Conservation (phyloP, 352 stramenopile species). For the Phytophthora brassicae region DNA sequence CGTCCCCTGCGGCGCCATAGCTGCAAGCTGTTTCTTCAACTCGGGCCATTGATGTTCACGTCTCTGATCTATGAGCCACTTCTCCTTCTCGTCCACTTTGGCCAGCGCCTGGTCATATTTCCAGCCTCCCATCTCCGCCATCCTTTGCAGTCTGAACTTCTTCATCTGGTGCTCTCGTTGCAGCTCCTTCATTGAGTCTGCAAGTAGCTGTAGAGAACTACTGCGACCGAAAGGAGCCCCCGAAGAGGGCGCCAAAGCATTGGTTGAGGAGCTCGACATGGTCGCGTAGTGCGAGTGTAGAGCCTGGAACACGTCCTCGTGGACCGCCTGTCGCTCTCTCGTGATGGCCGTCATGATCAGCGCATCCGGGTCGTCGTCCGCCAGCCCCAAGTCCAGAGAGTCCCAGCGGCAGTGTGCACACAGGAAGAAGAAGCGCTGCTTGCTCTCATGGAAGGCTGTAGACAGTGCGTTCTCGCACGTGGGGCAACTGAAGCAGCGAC, state of each 20-base stretch:
- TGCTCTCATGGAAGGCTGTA: constrained; percentile 63
- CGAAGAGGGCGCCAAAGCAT: constrained; percentile 6
- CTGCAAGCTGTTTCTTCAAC: constrained; percentile 46
- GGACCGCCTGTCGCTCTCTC: constrained; percentile 64
- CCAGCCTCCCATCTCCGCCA: constrained; percentile 75
- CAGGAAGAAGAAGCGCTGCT: constrained; percentile 75
- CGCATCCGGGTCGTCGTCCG: constrained; percentile 81
- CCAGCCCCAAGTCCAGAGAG: constrained; percentile 61
- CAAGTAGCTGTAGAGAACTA: constrained; percentile 50
- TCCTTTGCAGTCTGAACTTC: constrained; percentile 64
- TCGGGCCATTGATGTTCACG: constrained; percentile 63
- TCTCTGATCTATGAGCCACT: constrained; percentile 61
- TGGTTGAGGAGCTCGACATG: constrained; percentile 9
- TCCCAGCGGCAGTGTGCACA: constrained; percentile 88
- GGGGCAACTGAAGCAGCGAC: constrained; percentile 80
- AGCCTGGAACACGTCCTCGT: constrained; percentile 78
- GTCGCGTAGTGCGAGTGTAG: constrained; percentile 62
- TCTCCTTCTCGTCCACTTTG: constrained; percentile 54
- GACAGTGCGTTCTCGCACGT: constrained; percentile 63
- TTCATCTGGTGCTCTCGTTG: constrained; percentile 87
- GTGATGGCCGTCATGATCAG: constrained; percentile 81
- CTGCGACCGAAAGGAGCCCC: constrained; percentile 16
- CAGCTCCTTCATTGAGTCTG: constrained; percentile 74
- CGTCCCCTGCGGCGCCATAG: constrained; percentile 18
- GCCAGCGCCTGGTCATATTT: constrained; percentile 64